phyloP scores from a whole-genome alignment of 2,329 filamentous ascomycete genomes.

The Cladosporium sp. region DNA sequence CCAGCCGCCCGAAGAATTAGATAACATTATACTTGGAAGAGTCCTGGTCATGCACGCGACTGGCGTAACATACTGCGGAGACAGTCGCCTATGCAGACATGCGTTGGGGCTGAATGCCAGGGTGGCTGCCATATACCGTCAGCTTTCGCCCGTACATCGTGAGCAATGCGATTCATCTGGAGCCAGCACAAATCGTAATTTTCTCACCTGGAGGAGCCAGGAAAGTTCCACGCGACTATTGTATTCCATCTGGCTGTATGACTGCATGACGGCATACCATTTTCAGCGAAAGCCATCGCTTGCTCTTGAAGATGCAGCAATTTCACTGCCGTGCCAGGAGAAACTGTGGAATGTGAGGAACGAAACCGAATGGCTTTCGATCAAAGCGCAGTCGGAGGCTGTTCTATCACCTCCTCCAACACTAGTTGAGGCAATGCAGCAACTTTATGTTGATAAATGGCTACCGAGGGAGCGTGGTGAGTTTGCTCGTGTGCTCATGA shows the following conservation, averaged over 20 bases:
- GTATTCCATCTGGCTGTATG: slow-evolving; percentile 21
- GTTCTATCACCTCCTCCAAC: slow-evolving; percentile 21
- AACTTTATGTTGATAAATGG: slow-evolving; percentile 47
- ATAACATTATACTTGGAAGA: slow-evolving; percentile 14
- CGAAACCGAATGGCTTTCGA: slow-evolving; percentile 21
- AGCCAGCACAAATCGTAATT: not conserved
- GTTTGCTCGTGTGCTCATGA: slow-evolving; percentile 45
- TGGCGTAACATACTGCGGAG: slow-evolving; percentile 17
- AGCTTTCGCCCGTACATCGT: not conserved
- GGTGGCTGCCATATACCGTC: not conserved
- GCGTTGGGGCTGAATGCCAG: not conserved
- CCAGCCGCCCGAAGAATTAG: not conserved
- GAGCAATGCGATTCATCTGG: not conserved
- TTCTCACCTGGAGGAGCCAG: not conserved
- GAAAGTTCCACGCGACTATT: slow-evolving; percentile 16
- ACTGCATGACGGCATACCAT: slow-evolving; percentile 11
- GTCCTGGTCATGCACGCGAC: slow-evolving; percentile 16
- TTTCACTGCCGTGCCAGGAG: slow-evolving; percentile 26
- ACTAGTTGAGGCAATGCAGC: slow-evolving; percentile 40
- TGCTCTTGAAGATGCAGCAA: slow-evolving; percentile 15
- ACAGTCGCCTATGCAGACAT: slow-evolving; percentile 12
- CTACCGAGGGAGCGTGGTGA: slow-evolving; percentile 43
- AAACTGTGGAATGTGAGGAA: slow-evolving; percentile 23
- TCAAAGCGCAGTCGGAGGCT: slow-evolving; percentile 12
- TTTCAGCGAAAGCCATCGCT: slow-evolving; percentile 16